phyloP scores from a whole-genome alignment of 306 rosid species.

The Cicer cuneatum region DNA sequence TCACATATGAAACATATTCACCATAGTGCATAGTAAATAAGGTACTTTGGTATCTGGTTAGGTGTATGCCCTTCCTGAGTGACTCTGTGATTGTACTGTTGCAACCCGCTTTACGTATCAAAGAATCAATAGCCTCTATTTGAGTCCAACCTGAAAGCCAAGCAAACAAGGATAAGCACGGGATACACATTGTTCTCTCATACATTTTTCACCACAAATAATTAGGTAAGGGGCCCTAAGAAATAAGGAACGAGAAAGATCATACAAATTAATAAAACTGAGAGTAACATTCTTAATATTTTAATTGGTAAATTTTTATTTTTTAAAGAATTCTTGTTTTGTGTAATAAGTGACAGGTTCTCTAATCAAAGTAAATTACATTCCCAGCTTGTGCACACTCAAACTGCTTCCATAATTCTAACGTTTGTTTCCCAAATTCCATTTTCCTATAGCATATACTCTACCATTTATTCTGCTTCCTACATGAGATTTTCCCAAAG shows the following conservation, averaged over 20 bases:
- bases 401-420: not conserved
- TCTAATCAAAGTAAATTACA: not conserved
- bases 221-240: not conserved
- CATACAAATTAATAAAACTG: not conserved
- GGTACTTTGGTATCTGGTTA: conserved; percentile 94
- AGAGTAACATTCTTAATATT: not conserved
- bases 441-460: not conserved
- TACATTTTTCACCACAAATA: not conserved
- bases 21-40: conserved; percentile 74
- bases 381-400: not conserved
- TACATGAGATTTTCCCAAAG: too few species aligned
- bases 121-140: conserved; percentile 85
- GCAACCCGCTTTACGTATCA: conserved; percentile 89
- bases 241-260: conserved; percentile 24
- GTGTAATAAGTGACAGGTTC: too few species aligned
- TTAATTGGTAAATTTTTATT: not conserved
- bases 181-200: conserved; percentile 8
- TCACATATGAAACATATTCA: conserved; percentile 75
- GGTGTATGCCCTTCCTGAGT: conserved; percentile 58
- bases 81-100: conserved; percentile 70
- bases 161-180: conserved; percentile 38
- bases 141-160: conserved; percentile 85
- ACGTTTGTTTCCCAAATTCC: not conserved
- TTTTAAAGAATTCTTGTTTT: not conserved
- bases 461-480: not conserved